These are phyloP conservation scores for Ustilago cynodontis DNA, from an alignment of 1,284 basidiomycete genomes.

Conservation along the genomic window DNA sequence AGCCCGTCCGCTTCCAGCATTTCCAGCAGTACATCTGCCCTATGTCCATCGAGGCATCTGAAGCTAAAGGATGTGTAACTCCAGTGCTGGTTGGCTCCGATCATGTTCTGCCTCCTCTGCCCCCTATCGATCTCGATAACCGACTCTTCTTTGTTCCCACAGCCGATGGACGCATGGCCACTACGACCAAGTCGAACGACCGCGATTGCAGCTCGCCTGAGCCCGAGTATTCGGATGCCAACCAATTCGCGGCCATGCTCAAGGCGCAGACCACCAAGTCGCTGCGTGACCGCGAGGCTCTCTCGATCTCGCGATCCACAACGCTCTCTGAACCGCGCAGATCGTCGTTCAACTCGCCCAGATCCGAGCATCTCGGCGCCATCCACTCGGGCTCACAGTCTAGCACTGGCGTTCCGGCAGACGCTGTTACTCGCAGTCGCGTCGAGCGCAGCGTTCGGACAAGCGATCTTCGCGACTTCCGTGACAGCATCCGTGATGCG, in stretches of 20 bases:
- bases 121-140: slow-evolving; percentile 35
- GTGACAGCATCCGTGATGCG: neutral
- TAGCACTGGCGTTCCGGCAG: neutral
- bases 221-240: slow-evolving; percentile 26
- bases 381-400: slow-evolving; percentile 2
- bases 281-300: slow-evolving; percentile 46
- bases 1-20: slow-evolving; percentile 54
- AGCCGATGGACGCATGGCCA: slow-evolving; percentile 19
- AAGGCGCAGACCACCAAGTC: slow-evolving; percentile 53
- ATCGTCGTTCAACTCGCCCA: slow-evolving; percentile 47
- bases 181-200: slow-evolving; percentile 8
- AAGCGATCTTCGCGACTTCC: neutral
- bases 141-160: slow-evolving; percentile 51
- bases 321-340: slow-evolving; percentile 41
- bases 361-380: slow-evolving; percentile 36
- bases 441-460: neutral
- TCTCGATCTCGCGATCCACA: slow-evolving; percentile 41
- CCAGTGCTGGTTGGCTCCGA: slow-evolving; percentile 30
- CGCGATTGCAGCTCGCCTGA: slow-evolving; percentile 22
- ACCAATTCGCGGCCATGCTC: slow-evolving; percentile 53
- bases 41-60: slow-evolving; percentile 39
- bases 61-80: slow-evolving; percentile 26
- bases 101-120: slow-evolving; percentile 44
- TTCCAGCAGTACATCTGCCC: slow-evolving; percentile 53
- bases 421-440: neutral